phyloP scores from a whole-genome alignment of 2,329 filamentous ascomycete species.

The Epichloe baconii region DNA sequence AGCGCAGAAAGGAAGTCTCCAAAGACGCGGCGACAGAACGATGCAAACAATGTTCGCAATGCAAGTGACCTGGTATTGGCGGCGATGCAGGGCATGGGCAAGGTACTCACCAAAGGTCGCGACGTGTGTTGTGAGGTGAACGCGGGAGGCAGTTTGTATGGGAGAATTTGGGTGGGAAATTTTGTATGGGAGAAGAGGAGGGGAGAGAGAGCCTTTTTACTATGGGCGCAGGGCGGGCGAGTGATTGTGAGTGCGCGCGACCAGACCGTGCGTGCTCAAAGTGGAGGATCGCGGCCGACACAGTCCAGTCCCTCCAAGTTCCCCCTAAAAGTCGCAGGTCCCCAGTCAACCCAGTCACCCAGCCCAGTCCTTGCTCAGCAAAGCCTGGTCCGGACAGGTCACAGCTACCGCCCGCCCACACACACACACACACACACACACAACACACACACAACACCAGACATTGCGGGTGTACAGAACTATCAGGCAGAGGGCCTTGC shows the following conservation, averaged over 20 bases:
- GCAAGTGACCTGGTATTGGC: conserved; percentile 22
- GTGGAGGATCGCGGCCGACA: conserved; percentile 18
- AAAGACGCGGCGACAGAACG: not conserved
- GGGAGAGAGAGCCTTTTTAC: conserved; percentile 47
- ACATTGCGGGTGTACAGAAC: not conserved
- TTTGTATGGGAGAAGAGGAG: conserved; percentile 50
- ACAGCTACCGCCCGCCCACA: not conserved
- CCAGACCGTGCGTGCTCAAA: conserved; percentile 9
- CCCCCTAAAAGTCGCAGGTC: no score
- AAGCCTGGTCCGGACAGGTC: conserved; percentile 1
- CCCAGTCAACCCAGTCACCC: no score
- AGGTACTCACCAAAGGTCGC: conserved; percentile 41
- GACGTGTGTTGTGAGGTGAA: conserved; percentile 31
- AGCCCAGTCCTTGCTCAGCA: not conserved
- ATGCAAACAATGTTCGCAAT: conserved; percentile 3
- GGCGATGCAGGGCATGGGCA: conserved; percentile 12
- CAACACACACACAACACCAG: not conserved
- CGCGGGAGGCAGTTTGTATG: conserved; percentile 32
- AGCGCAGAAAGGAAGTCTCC: conserved; percentile 4
- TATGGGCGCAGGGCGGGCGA: conserved; percentile 32
- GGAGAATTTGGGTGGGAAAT: conserved; percentile 40
- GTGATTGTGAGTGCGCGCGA: conserved; percentile 38
- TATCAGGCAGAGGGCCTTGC: not conserved
- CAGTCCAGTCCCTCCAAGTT: not conserved
- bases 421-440: not conserved